Evolutionary conservation across 2,329 filamentous ascomycete genomes (phyloP).

Genomic region (Microcyclosporella mali): DNA sequence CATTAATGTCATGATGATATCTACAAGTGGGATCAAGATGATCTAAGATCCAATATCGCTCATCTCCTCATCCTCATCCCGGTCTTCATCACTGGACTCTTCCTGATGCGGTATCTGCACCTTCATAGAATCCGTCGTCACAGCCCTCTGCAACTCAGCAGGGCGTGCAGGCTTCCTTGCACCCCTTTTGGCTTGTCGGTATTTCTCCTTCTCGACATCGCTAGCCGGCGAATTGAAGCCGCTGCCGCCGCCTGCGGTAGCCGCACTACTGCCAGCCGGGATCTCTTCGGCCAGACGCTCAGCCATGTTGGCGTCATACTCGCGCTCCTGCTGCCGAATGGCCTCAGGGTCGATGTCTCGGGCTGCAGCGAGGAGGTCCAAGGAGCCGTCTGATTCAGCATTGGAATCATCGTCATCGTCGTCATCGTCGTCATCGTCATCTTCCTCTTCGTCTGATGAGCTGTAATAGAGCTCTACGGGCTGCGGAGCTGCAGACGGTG

Average conservation of each 20-base stretch:
- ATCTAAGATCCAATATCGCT: not conserved
- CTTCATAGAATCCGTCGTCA: slow-evolving; percentile 21
- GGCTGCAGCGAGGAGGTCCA: slow-evolving; percentile 43
- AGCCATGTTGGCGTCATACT: slow-evolving; percentile 43
- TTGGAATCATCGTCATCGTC: slow-evolving; percentile 28
- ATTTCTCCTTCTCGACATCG: slow-evolving; percentile 14
- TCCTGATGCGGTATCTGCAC: slow-evolving; percentile 10
- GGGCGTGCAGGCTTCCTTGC: slow-evolving; percentile 6
- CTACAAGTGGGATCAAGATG: not conserved
- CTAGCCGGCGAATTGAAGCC: slow-evolving; percentile 40
- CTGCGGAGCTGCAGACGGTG: slow-evolving; percentile 30
- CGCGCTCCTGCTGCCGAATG: slow-evolving; percentile 38
- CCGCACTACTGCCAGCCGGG: slow-evolving; percentile 43
- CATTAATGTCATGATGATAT: not conserved
- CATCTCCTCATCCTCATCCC: slow-evolving; percentile 16
- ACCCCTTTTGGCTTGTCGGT: slow-evolving; percentile 16
- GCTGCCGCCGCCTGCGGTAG: slow-evolving; percentile 44
- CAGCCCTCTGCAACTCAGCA: slow-evolving; percentile 9
- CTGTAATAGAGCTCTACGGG: slow-evolving; percentile 26
- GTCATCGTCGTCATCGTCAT: slow-evolving; percentile 29
- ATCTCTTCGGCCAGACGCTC: slow-evolving; percentile 46
- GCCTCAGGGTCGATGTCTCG: slow-evolving; percentile 38
- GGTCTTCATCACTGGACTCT: slow-evolving; percentile 8
- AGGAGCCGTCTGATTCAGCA: slow-evolving; percentile 31
- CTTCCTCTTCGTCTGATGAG: slow-evolving; percentile 27